Percentiles rank a stretch among this genome's conserved stretches.
Conservation (phyloP, 2,329 filamentous ascomycete species). For the Hymenoscyphus occultus region DNA sequence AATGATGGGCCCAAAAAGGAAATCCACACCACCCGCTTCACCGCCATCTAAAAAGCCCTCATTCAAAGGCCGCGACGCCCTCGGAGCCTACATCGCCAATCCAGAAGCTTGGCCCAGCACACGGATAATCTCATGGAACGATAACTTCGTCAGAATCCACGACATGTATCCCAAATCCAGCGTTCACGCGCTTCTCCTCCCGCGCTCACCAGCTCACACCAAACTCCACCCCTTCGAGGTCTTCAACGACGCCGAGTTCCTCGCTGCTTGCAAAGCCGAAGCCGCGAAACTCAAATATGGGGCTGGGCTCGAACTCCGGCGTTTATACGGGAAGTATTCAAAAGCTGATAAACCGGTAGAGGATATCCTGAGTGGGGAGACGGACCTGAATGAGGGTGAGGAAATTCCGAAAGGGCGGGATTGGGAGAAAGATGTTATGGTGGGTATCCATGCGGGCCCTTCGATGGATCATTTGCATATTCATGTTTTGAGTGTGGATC, state of each 20-base stretch:
- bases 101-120: constrained; percentile 58
- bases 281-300: constrained; percentile 58
- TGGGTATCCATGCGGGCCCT: constrained; percentile 82
- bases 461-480: constrained; percentile 92
- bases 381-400: constrained; percentile 45
- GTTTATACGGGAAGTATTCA: constrained; percentile 64
- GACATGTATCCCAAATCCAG: constrained; percentile 85
- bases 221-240: constrained; percentile 73
- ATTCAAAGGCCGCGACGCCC: constrained; percentile 53
- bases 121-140: constrained; percentile 62
- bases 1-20: constrained; percentile 43
- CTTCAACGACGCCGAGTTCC: constrained; percentile 68
- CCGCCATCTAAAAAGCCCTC: constrained; percentile 18
- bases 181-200: constrained; percentile 84
- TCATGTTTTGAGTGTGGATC: constrained; percentile 80
- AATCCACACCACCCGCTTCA: constrained; percentile 16
- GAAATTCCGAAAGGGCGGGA: constrained; percentile 69
- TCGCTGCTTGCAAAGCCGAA: constrained; percentile 60
- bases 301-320: constrained; percentile 71
- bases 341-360: constrained; percentile 60
- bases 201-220: constrained; percentile 61
- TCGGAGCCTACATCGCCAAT: constrained; percentile 63
- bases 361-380: constrained; percentile 59
- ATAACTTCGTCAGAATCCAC: constrained; percentile 72
- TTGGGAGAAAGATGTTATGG: constrained; percentile 71